phyloP scores from a whole-genome alignment of 2,329 filamentous ascomycete genomes.

The Botryotinia calthae region DNA sequence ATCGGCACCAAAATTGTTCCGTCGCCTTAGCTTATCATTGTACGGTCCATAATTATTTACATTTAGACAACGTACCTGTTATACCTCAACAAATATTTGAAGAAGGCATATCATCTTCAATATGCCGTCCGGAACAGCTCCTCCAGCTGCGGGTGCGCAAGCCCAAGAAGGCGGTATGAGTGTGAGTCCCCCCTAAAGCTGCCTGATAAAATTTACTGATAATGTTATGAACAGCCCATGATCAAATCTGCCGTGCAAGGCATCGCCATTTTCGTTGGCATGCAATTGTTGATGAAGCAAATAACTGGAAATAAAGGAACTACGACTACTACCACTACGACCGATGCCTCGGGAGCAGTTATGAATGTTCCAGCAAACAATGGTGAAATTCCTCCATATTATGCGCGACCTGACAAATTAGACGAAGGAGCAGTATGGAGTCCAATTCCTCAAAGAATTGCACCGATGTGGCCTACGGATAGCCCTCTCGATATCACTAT shows the following conservation, averaged over 20 bases:
- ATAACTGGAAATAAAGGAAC: slow-evolving; percentile 49
- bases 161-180: slow-evolving; percentile 36
- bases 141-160: slow-evolving; percentile 34
- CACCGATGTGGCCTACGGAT: slow-evolving; percentile 84
- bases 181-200: slow-evolving; percentile 30
- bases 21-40: background rate
- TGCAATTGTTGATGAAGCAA: slow-evolving; percentile 58
- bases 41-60: slow-evolving; percentile 6
- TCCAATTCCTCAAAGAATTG: slow-evolving; percentile 65
- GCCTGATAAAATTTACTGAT: slow-evolving; percentile 22
- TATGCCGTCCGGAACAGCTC: slow-evolving; percentile 38
- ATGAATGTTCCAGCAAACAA: slow-evolving; percentile 54
- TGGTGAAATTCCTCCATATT: slow-evolving; percentile 61
- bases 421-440: slow-evolving; percentile 63
- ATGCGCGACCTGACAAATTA: slow-evolving; percentile 59
- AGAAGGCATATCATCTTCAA: slow-evolving; percentile 25
- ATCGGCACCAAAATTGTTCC: background rate
- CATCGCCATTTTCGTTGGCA: slow-evolving; percentile 53
- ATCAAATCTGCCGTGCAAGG: slow-evolving; percentile 47
- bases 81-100: background rate
- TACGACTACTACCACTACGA: slow-evolving; percentile 44
- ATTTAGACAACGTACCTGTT: background rate
- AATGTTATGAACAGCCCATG: slow-evolving; percentile 31
- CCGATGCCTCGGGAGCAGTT: slow-evolving; percentile 52
- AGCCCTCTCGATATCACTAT: slow-evolving; percentile 78